Evolutionary conservation across 2,329 filamentous ascomycete species (phyloP), one percentile per base, ranked within the genome.

Genomic region (Blumeriella jaapii): DNA sequence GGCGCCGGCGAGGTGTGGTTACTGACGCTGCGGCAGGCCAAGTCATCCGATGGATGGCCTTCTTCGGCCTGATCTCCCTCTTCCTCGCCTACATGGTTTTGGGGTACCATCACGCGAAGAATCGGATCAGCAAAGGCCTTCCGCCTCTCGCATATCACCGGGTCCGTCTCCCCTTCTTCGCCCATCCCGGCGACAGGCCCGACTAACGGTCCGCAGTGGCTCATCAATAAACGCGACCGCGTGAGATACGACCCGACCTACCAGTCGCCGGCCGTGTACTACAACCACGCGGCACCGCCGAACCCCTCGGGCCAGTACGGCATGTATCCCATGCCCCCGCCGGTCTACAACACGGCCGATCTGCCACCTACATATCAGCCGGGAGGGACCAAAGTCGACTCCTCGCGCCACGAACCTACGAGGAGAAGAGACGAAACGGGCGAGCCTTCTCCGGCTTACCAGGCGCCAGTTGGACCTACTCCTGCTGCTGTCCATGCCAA

Each of bases 91-190:
- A 76, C 64, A 63, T 86, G 50, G 46, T 82, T 35, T 64, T 72
- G 40, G 81, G 80, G 41, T 80, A 81, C 56, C 59, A 71, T 29
- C 83, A 89, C 58, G 83, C 82, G 29, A 72, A 72, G 55, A 60
- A 61, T 29, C 68, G 83, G 29, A 64, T 87, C 45, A 65, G 62
- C 41, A 78, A 75, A 55, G 81, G 81, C 1, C 61, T 75, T 23
- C 62, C 65, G 12, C 78, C 82, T 11, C 59, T 86, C 22, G 59
- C 58, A 42, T 89, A 89, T 53, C 82, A 91, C 58, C 64, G 77
- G 50, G 75, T 79, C 65, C 20, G 69, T 41, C 22, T 7, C 30
- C 25, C 6, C 18, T 34, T 5, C 14, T 24, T 12, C 27, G 23
- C 15, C 18, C n/a, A 36, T 13, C 27, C 29, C 17, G 18, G 19